Evolutionary conservation across 1,139 yeast species (phyloP), one percentile per base, ranked within the genome.

Genomic region (Groenewaldozyma auringiensis): DNA sequence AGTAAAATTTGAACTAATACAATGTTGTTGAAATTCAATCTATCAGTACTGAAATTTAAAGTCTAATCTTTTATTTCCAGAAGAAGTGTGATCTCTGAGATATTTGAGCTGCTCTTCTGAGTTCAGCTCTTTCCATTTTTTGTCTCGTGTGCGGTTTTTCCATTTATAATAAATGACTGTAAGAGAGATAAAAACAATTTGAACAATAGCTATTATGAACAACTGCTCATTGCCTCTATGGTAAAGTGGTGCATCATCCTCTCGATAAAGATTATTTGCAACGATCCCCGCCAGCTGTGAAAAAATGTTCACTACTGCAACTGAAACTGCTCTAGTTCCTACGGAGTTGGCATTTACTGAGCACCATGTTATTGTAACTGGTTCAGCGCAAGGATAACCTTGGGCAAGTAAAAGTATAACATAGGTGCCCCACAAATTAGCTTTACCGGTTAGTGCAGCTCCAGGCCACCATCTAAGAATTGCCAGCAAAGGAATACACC

Each of bases 271-370:
- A 54, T 78, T 75, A 20, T 74, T 64, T 1, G 74, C 66, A 2
- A 72, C 64, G 44, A 80, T 72, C 37, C 66, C 60, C 1, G 80
- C 81, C 2, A 75, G 61, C 58, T 81, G 87, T 1, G 76, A 79
- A 53, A 69, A 69, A 66, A 80, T 78, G 57, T 80, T 81, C 61
- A 78, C 79, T 35, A 79, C 50, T 0, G 86, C 80, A 1, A 82
- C 72, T 22, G 79, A 69, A 4, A 81, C 74, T 0, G 84, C 74
- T 52, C 87, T 68, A 3, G 76, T 67, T 33, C 78, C 64, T 25
- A 80, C 78, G 29, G 80, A 69, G 52, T 77, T 76, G n/a, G 83
- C 69, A 55, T 79, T 80, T 46, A 75, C 64, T 1, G 83, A 77
- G 42, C 75, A 71, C 80, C 83, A 77, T 3, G 78, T 65, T 37